Percentiles rank a stretch among this genome's conserved stretches.
phyloP scores from a whole-genome alignment of 495 filamentous ascomycete genomes.

The Ascobolus immersus region DNA sequence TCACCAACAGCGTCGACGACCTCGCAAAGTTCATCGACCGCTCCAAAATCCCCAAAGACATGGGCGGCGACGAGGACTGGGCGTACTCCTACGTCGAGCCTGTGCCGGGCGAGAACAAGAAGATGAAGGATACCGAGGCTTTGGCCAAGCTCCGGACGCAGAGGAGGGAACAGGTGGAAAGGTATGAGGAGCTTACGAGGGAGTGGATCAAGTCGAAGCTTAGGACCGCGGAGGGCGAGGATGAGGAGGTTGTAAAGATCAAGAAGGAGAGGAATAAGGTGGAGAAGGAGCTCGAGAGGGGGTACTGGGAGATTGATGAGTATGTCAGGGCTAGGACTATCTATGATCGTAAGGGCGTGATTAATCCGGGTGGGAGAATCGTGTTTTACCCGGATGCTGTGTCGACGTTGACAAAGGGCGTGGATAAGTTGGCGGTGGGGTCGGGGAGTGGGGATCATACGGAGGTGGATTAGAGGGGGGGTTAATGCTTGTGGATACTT shows the following conservation, averaged over 20 bases:
- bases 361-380: constrained; percentile 37
- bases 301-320: constrained; percentile 69
- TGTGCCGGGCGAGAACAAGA: constrained; percentile 37
- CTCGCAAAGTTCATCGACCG: constrained; percentile 48
- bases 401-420: too few relatives aligned
- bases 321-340: constrained; percentile 45
- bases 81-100: constrained; percentile 61
- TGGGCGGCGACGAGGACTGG: constrained; percentile 67
- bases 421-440: too few relatives aligned
- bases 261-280: constrained; percentile 25
- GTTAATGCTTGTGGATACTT: too few relatives aligned
- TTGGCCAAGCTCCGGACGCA: constrained; percentile 28
- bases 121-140: constrained; percentile 20
- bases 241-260: constrained; percentile 18
- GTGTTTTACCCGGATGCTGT: too few relatives aligned
- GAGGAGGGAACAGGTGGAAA: constrained; percentile 33
- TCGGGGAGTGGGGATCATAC: too few relatives aligned
- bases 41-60: constrained; percentile 46
- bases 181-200: constrained; percentile 43
- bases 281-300: constrained; percentile 33
- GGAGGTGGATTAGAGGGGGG: too few relatives aligned
- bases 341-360: constrained; percentile 50
- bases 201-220: constrained; percentile 33
- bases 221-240: constrained; percentile 9
- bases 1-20: constrained; percentile 62